Evolutionary conservation across 805 yeast species (phyloP), one percentile per base, ranked within the genome.

Genomic region (Blastobotrys robertii): DNA sequence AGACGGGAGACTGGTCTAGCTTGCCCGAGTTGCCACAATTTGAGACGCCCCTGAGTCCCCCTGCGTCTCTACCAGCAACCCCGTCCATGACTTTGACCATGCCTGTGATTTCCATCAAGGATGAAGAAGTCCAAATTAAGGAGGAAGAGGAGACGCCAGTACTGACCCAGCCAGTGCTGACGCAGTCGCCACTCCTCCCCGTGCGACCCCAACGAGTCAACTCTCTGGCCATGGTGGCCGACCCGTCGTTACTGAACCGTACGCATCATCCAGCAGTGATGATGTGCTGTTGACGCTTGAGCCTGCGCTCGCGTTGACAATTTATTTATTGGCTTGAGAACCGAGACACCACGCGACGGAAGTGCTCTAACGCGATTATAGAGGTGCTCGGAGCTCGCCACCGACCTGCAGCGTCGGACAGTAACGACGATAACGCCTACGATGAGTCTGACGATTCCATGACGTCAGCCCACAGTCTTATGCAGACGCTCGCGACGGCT

Each of bases 211-310:
- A 31, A 9, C 33, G n/a, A 13, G 8, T 5, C 34, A 9, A 28
- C 12, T 22, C 19, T 14, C 16, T 32, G 35, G 22, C 31, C 7
- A 14, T 12, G 16, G n/a, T 13, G 22, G 22, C 16, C n/a, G n/a
- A 10, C 16, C 16, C n/a, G n/a, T 10, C 14, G 11, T 11, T 10
- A 13, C 16, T 13, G n/a, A 34, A 37, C 49, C 55, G 44, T 50
- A 43, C 58, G 58, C 58, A 55, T 52, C 58, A 54, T 54, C 54
- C 58, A 53, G 58, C 58, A 54, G 58, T 35, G 55, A 45, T 54
- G 57, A 44, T 52, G 52, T 39, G 25, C 6, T 19, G 25, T 19
- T 19, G 25, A 19, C 25, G 25, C 25, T 19, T 19, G 25, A 19
- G 25, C 25, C 25, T 19, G 25, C 6, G 25, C 25, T 19, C 25